These are phyloP conservation scores for Knoxdaviesia capensis DNA, from an alignment of 2,329 filamentous ascomycete genomes.

Conservation along the genomic window DNA sequence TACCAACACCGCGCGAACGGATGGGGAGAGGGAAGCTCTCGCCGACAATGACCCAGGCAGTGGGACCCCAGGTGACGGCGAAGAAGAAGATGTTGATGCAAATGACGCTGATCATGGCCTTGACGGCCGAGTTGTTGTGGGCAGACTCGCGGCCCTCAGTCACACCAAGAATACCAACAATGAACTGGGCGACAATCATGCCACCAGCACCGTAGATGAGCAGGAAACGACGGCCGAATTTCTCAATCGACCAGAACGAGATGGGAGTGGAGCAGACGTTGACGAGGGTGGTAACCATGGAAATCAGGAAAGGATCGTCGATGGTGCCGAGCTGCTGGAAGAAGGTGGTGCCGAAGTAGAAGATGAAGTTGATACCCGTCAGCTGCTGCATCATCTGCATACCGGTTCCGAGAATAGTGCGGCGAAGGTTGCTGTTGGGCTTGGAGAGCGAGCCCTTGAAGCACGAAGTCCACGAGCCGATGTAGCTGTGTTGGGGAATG, in stretches of 20 bases:
- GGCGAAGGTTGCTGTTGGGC: constrained; percentile 46
- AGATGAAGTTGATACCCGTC: constrained; percentile 88
- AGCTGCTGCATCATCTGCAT: constrained; percentile 40
- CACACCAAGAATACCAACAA: constrained; percentile 60
- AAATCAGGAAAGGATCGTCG: constrained; percentile 60
- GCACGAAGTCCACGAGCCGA: constrained; percentile 48
- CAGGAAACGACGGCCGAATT: constrained; percentile 58
- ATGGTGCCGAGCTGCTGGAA: constrained; percentile 63
- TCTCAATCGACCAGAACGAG: constrained; percentile 75
- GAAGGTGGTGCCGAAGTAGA: constrained; percentile 73
- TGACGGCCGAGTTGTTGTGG: constrained; percentile 34
- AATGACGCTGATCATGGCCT: constrained; percentile 69
- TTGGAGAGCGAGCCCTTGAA: constrained; percentile 42
- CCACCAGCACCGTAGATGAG: constrained; percentile 61
- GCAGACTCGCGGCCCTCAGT: constrained; percentile 33
- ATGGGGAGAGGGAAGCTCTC: constrained; percentile 84
- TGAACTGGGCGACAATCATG: constrained; percentile 75
- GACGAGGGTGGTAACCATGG: constrained; percentile 69
- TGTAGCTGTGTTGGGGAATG: constrained; percentile 44
- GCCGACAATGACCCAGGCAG: constrained; percentile 64
- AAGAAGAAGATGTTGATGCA: constrained; percentile 90
- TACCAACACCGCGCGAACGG: constrained; percentile 66
- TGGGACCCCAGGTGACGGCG: constrained; percentile 72
- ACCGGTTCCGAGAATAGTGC: constrained; percentile 48
- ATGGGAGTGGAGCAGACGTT: constrained; percentile 72